A percentile compares a stretch with the other conserved stretches of the same genome.
phyloP scores from a whole-genome alignment of 108 stramenopile species.

The Cyclotella baltica region DNA sequence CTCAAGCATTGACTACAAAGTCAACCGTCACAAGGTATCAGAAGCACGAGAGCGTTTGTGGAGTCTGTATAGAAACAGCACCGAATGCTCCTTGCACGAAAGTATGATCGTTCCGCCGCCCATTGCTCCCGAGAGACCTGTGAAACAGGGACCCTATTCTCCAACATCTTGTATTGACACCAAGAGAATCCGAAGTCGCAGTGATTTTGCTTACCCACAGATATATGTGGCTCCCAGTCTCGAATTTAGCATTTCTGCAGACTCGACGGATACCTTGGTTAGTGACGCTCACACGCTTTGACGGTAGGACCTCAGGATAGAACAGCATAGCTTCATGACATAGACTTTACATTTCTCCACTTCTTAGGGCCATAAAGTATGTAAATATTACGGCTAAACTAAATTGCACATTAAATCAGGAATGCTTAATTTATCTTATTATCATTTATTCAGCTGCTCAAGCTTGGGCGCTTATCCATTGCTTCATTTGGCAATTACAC shows the following conservation, averaged over 20 bases:
- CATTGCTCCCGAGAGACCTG: not conserved
- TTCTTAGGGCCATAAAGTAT: too few relatives aligned
- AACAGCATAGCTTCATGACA: too few relatives aligned
- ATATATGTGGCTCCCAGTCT: slow-evolving; percentile 3
- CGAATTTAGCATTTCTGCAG: not conserved
- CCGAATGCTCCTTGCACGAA: not conserved
- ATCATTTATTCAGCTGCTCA: too few relatives aligned
- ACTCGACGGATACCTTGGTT: not conserved
- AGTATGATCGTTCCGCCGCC: not conserved
- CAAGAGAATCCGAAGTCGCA: not conserved
- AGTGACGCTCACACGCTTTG: not conserved
- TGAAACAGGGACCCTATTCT: not conserved
- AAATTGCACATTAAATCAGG: too few relatives aligned
- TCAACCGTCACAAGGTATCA: slow-evolving; percentile 42
- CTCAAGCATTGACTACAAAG: slow-evolving; percentile 26
- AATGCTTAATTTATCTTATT: too few relatives aligned
- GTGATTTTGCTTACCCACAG: not conserved
- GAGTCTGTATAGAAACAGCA: slow-evolving; percentile 20
- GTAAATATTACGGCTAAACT: too few relatives aligned
- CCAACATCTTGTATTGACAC: not conserved
- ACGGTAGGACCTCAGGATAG: too few relatives aligned
- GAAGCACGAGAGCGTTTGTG: slow-evolving; percentile 40
- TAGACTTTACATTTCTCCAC: not conserved
- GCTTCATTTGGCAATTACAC: too few relatives aligned
- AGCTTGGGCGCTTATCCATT: too few relatives aligned